phyloP scores from a whole-genome alignment of 352 stramenopile species.

The Globisporangium yorkense region DNA sequence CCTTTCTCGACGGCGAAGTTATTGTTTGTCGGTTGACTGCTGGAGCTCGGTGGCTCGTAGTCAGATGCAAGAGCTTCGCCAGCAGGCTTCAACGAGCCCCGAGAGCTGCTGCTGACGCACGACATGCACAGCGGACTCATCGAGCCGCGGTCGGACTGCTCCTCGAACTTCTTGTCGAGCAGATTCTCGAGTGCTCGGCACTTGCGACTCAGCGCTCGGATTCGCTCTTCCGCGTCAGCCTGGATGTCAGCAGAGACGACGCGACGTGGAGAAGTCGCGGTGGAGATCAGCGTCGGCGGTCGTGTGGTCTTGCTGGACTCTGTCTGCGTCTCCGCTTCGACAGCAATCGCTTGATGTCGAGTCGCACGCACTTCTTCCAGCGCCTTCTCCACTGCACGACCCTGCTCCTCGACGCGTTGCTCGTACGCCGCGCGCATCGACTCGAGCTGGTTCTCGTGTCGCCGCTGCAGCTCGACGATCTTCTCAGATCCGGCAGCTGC shows the following conservation, averaged over 20 bases:
- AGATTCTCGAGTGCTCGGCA: constrained; percentile 48
- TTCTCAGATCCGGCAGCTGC: constrained; percentile 13
- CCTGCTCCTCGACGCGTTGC: constrained; percentile 17
- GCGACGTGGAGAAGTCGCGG: too few species aligned
- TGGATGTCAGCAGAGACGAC: neutral
- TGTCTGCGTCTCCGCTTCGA: constrained; percentile 15
- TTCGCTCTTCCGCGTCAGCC: constrained; percentile 14
- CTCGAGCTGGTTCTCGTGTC: constrained; percentile 15
- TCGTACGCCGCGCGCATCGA: constrained; percentile 19
- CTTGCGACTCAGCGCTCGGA: constrained; percentile 38
- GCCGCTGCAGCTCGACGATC: constrained; percentile 6
- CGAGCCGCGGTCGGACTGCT: constrained; percentile 16
- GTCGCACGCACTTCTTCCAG: constrained; percentile 6
- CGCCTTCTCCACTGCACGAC: constrained; percentile 12
- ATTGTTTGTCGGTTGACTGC: constrained; percentile 9
- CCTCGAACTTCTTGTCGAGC: constrained; percentile 57
- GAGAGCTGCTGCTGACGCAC: constrained; percentile 16
- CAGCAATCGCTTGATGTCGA: neutral
- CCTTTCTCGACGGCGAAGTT: too few species aligned
- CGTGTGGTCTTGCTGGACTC: neutral
- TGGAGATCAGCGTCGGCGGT: too few species aligned
- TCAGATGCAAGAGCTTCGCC: neutral
- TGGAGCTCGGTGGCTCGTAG: constrained; percentile 1
- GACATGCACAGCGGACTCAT: constrained; percentile 20
- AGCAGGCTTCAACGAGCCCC: constrained; percentile 3